Evolutionary conservation across 2,329 filamentous ascomycete genomes (phyloP), one percentile per base, ranked within the genome.

Genomic region (Pseudovirgaria hyperparasitica): DNA sequence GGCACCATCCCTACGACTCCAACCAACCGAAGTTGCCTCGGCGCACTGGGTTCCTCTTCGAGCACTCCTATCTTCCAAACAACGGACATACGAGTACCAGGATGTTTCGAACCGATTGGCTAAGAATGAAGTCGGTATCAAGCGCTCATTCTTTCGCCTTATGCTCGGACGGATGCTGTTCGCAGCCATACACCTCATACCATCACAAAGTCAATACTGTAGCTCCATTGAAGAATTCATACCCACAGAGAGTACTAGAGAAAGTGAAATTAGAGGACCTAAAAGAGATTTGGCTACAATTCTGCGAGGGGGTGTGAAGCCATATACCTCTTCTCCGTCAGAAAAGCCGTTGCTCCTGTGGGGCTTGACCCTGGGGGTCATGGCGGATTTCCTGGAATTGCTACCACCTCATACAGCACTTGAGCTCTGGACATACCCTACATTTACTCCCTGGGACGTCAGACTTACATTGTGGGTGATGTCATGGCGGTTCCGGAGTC

Each of bases 41-140:
- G 67, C 70, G 2, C 75, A 80, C 46, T 81, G 75, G 76, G 72
- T 81, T 4, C 67, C 76, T 9, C 48, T 80, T 3, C 60, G 67
- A 27, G 65, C 65, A 11, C 61, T 81, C 6, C 56, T 77, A n/a
- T 64, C 67, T 1, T 65, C 72, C 2, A 55, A 57, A 2, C 59
- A 71, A n/a, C 63, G 72, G 13, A 76, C 72, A 0, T 61, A 68
- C 32, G 70, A 73, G 43, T 65, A 68, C 37, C 70, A 76, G 29
- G 70, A 80, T 44, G 68, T 77, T 22, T 69, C 70, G 2, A 68
- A 70, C 33, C 65, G 75, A 13, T 63, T 76, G 27, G 63, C 68
- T 3, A 65, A 65, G 29, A 64, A 63, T 30, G 65, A 65, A 22
- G 63, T 70, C 2, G 58, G 64, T 9, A 45, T 73, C 20, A 54